phyloP scores from a whole-genome alignment of 2,329 filamentous ascomycete species.

The Chaetomium sp. region DNA sequence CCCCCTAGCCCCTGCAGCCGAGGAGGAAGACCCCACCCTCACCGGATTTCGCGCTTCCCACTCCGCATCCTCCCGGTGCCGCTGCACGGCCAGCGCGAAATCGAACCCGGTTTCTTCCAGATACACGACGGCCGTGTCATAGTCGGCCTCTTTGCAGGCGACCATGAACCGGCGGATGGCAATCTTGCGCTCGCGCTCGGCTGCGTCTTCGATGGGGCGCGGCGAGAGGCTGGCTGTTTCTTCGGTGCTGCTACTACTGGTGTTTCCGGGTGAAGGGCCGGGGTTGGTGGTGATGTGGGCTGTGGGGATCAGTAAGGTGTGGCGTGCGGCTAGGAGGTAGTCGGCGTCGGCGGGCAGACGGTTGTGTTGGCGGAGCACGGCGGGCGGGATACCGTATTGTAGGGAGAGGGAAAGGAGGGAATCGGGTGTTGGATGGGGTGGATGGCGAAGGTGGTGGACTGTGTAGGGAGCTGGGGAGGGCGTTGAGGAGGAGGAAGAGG shows the following conservation, averaged over 20 bases:
- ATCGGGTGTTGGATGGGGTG: conserved; percentile 55
- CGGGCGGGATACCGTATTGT: conserved; percentile 61
- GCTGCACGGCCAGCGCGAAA: conserved; percentile 55
- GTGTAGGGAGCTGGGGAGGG: conserved; percentile 46
- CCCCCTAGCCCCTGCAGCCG: not conserved
- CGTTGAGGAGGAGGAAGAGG: not conserved
- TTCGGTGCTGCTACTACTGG: conserved; percentile 21
- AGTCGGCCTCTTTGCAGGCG: conserved; percentile 68
- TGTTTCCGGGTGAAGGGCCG: not conserved
- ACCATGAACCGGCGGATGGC: conserved; percentile 75
- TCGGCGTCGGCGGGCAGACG: conserved; percentile 56
- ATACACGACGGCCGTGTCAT: conserved; percentile 68
- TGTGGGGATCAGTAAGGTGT: conserved; percentile 65
- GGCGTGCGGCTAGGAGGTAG: conserved; percentile 61
- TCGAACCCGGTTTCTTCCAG: conserved; percentile 64
- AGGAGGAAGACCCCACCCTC: conserved; percentile 19
- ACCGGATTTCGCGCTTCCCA: conserved; percentile 68
- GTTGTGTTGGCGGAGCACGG: conserved; percentile 59
- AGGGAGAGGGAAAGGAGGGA: conserved; percentile 62
- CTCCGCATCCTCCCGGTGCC: conserved; percentile 63
- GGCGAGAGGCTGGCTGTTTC: conserved; percentile 57
- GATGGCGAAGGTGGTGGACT: conserved; percentile 58
- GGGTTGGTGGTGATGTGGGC: conserved; percentile 53
- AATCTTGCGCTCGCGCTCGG: conserved; percentile 63
- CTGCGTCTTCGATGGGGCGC: conserved; percentile 64